Percentiles rank a stretch among this genome's conserved stretches.
These are phyloP conservation scores for Komagataea norvegica DNA, from an alignment of 1,139 yeast genomes.

Conservation along the genomic window DNA sequence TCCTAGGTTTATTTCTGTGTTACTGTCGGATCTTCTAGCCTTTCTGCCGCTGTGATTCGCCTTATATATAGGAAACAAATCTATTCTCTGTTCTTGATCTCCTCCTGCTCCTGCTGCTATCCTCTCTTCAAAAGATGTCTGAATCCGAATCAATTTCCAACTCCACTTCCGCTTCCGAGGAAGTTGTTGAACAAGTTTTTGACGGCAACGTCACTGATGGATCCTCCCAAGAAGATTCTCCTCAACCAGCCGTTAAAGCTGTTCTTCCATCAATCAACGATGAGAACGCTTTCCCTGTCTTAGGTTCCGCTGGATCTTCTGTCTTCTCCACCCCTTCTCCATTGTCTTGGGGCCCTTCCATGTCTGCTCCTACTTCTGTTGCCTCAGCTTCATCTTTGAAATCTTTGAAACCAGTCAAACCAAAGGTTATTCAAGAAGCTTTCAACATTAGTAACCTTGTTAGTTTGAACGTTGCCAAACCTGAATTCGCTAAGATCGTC, in stretches of 20 bases:
- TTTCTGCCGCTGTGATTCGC: background rate
- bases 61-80: background rate
- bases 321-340: constrained; percentile 29
- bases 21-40: too few species aligned
- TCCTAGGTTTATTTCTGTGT: too few species aligned
- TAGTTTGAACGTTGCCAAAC: constrained; percentile 57
- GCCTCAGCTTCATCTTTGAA: constrained; percentile 25
- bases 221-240: background rate
- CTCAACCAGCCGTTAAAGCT: constrained; percentile 14
- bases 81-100: constrained; percentile 1
- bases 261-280: constrained; percentile 33
- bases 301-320: constrained; percentile 43
- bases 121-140: constrained; percentile 2
- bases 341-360: constrained; percentile 41
- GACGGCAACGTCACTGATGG: constrained; percentile 12
- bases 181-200: background rate
- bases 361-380: constrained; percentile 33
- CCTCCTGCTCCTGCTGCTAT: background rate
- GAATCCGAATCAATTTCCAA: constrained; percentile 10
- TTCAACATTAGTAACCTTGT: constrained; percentile 65
- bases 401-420: constrained; percentile 24
- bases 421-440: constrained; percentile 62
- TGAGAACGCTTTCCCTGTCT: constrained; percentile 67
- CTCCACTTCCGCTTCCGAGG: constrained; percentile 16
- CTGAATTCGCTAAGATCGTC: constrained; percentile 63